These are phyloP conservation scores for Chytriomyces sp. DNA, from an alignment of 192 early-diverging fungal genomes.

Conservation along the genomic window DNA sequence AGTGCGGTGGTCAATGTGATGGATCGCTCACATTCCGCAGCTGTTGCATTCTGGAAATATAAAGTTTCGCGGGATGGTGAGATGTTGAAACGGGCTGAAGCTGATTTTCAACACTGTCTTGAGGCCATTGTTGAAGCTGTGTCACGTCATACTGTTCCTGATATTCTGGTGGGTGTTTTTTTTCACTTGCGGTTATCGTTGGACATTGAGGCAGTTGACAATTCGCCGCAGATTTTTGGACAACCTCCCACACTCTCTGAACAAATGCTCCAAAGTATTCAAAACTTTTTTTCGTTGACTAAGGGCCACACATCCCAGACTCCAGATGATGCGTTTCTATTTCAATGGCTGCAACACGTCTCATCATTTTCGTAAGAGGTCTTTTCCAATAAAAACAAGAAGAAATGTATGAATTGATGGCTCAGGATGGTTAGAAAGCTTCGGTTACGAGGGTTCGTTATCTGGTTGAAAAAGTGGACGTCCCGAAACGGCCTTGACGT, in stretches of 20 bases:
- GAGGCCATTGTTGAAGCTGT: constrained; percentile 1
- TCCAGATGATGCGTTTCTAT: background rate
- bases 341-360: constrained; percentile 16
- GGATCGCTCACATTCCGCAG: background rate
- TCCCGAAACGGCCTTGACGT: too few relatives aligned
- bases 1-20: background rate
- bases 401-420: background rate
- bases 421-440: background rate
- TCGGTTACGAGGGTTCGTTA: too few relatives aligned
- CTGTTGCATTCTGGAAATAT: background rate
- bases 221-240: background rate
- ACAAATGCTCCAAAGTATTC: background rate
- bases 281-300: constrained; percentile 4
- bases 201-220: background rate
- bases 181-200: background rate
- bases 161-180: background rate
- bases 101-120: background rate
- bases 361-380: background rate
- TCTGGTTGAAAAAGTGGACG: too few relatives aligned
- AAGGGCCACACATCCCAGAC: constrained; percentile 5
- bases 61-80: constrained; percentile 1
- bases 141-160: background rate
- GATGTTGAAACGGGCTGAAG: background rate
- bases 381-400: background rate
- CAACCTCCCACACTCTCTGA: background rate